These are phyloP conservation scores for Fusarium sp. DNA, from an alignment of 2,329 filamentous ascomycete genomes.

Conservation along the genomic window DNA sequence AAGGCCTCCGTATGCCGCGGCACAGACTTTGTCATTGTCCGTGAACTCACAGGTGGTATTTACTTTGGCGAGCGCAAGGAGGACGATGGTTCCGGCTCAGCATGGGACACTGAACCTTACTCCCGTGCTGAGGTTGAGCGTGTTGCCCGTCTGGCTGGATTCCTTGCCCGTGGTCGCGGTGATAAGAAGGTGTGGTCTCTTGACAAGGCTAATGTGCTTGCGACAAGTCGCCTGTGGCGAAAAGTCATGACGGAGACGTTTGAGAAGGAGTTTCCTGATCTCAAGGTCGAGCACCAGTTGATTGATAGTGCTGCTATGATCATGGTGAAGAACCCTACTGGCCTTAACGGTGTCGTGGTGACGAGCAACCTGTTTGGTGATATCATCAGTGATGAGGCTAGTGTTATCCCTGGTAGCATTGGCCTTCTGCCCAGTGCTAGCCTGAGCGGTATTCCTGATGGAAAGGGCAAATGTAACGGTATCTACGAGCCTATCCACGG, in stretches of 20 bases:
- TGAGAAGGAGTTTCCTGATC: constrained; percentile 86
- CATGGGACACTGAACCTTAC: constrained; percentile 89
- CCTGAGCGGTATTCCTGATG: constrained; percentile 86
- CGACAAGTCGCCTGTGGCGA: constrained; percentile 89
- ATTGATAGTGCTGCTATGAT: constrained; percentile 98
- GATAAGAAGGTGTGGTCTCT: constrained; percentile 81
- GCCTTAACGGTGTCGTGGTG: constrained; percentile 89
- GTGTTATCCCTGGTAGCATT: constrained; percentile 90
- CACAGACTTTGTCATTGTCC: constrained; percentile 91
- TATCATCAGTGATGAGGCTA: constrained; percentile 95
- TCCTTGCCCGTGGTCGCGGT: constrained; percentile 80
- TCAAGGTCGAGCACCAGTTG: constrained; percentile 87
- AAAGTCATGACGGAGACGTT: constrained; percentile 88
- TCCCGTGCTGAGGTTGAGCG: constrained; percentile 87
- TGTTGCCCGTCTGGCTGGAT: constrained; percentile 82
- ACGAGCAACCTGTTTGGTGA: constrained; percentile 96
- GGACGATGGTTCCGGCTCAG: constrained; percentile 75
- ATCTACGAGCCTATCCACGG: constrained; percentile 99
- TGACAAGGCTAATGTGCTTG: constrained; percentile 97
- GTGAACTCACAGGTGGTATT: constrained; percentile 91
- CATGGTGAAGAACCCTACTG: constrained; percentile 92
- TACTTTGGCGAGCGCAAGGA: constrained; percentile 92
- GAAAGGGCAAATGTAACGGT: constrained; percentile 85
- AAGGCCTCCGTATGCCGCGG: constrained; percentile 87
- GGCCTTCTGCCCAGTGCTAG: constrained; percentile 90